phyloP scores from a whole-genome alignment of 306 rosid genomes.

The Betula pendula region DNA sequence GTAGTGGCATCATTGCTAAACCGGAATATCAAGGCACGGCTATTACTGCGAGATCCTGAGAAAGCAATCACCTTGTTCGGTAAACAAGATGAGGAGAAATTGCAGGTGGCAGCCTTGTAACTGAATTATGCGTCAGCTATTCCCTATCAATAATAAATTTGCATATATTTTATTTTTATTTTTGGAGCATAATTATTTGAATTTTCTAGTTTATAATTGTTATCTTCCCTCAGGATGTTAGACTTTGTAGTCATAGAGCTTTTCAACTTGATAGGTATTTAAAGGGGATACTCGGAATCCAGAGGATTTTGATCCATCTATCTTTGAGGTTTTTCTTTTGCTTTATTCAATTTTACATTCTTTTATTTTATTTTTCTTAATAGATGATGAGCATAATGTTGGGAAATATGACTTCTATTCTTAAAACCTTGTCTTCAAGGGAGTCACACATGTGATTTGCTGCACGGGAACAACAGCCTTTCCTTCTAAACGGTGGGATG shows the following conservation, averaged over 20 bases:
- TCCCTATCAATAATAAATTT: not conserved
- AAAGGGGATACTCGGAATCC: conserved; percentile 80
- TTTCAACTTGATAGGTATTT: conserved; percentile 56
- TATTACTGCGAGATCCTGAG: conserved; percentile 72
- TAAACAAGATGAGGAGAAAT: conserved; percentile 56
- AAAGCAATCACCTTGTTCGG: conserved; percentile 78
- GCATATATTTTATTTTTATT: not conserved
- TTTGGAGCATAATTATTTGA: not conserved
- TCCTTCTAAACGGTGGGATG: conserved; percentile 93
- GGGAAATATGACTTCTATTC: conserved; percentile 13
- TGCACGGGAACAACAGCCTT: conserved; percentile 96
- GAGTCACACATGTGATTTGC: conserved; percentile 95
- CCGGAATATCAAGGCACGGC: conserved; percentile 67
- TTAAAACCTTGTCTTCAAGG: conserved; percentile 50
- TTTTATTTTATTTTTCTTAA: not conserved
- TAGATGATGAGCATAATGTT: conserved; percentile 12
- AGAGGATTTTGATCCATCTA: conserved; percentile 71
- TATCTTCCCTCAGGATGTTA: not conserved
- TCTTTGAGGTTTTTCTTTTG: conserved; percentile 64
- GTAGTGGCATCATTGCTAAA: conserved; percentile 80
- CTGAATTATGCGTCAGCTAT: not conserved
- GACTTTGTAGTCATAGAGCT: conserved; percentile 21
- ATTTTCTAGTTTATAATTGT: conserved; percentile 7
- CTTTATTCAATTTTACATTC: conserved; percentile 2
- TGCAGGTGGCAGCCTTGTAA: conserved; percentile 52